Evolutionary conservation across 2,329 filamentous ascomycete genomes (phyloP).

Genomic region (Sporothrix schenckii): DNA sequence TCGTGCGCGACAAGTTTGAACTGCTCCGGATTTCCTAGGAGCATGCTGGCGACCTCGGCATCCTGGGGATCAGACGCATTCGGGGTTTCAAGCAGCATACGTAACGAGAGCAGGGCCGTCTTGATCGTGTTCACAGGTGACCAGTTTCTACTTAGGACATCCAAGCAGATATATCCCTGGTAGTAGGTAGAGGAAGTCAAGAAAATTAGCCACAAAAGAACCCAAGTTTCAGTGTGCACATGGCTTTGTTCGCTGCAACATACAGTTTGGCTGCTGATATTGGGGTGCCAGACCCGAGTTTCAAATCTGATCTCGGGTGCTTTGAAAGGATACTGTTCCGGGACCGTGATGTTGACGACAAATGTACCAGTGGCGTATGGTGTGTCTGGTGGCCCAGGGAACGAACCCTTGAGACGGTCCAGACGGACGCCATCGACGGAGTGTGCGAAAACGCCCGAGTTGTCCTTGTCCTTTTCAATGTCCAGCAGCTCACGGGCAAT

Average conservation of each 20-base stretch:
- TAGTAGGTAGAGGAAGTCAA: not conserved
- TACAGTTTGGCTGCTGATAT: conserved; percentile 68
- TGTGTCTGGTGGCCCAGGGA: conserved; percentile 86
- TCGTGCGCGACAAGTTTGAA: conserved; percentile 84
- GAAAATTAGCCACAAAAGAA: not conserved
- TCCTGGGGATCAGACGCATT: conserved; percentile 98
- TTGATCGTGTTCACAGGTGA: conserved; percentile 96
- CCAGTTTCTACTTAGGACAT: conserved; percentile 88
- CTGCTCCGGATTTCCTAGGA: conserved; percentile 74
- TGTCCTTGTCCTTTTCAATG: conserved; percentile 69
- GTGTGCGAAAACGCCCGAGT: conserved; percentile 74
- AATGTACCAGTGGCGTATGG: conserved; percentile 89
- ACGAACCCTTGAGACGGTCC: conserved; percentile 79
- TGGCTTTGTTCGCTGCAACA: conserved; percentile 42
- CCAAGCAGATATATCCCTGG: conserved; percentile 93
- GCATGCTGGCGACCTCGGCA: conserved; percentile 89
- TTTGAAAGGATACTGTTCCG: conserved; percentile 88
- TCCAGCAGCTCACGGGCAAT: conserved; percentile 77
- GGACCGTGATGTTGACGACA: conserved; percentile 82
- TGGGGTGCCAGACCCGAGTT: conserved; percentile 76
- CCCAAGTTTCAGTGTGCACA: not conserved
- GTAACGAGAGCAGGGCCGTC: conserved; percentile 87
- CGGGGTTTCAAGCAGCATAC: conserved; percentile 88
- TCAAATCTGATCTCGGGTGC: conserved; percentile 88
- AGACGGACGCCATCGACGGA: conserved; percentile 69